Base-by-base conservation (phyloP, 140 eudicot genomes). In the Flaveria floridana region DNA sequence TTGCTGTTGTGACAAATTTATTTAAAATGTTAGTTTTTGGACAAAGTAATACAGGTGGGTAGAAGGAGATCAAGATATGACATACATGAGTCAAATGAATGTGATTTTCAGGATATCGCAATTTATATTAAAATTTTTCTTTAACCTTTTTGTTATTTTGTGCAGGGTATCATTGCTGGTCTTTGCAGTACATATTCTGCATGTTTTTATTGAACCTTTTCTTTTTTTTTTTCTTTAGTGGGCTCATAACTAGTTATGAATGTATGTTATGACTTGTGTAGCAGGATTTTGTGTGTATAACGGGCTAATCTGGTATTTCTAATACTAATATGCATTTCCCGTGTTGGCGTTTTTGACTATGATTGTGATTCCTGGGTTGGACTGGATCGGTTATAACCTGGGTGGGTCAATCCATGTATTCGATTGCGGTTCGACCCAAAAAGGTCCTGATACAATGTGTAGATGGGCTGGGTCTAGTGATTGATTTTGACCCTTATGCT, bases 81-180 rank as follows among this genome's bases (percentile, higher is more conserved):
- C 41, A 34, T 34, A 34, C 41, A 0, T 7, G 41, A 34, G 41
- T 34, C 41, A 34, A 34, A 34, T 34, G 41, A 34, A 34, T 34
- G 1, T 4, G 6, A 34, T 34, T 34, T 34, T 34, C 41, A 5
- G 8, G 6, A 34, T 34, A 5, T n/a, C 34, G 28, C 26, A 2
- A 65, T 20, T 14, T 51, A 2, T 2, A 4, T 4, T 44, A 0
- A 3, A 11, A 44, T 37, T 56, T 63, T 46, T 42, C 66, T 4
- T 34, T 48, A 56, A 56, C 30, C 65, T 16, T 16, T 56, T 50
- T 66, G 28, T 79, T 66, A 10, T 66, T 73, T 20, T 34, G 46
- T 79, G 80, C 76, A 80, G 83, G 83, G 53, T 67, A n/a, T 70
- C 66, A 47, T 77, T 70, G 70, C 51, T 71, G 75, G 61, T 69